These are phyloP conservation scores for Penicillium antarcticum DNA, from an alignment of 495 filamentous ascomycete species.

Conservation along the genomic window DNA sequence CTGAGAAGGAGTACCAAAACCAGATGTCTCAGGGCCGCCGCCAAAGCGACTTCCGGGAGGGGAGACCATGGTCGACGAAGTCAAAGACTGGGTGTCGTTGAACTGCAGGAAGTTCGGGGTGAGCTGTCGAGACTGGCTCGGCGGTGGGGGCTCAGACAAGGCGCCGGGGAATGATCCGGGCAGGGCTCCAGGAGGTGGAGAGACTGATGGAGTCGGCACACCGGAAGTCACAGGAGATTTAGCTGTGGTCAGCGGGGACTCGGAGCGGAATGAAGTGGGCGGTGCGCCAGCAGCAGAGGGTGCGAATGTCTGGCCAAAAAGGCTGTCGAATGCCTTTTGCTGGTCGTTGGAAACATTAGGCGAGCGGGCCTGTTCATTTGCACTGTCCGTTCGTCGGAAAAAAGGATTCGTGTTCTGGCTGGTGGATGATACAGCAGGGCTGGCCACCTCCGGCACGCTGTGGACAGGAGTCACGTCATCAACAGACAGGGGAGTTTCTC, in stretches of 20 bases:
- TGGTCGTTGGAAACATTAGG: conserved; percentile 40
- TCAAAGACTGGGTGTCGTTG: conserved; percentile 60
- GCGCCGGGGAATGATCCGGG: conserved; percentile 36
- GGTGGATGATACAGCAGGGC: conserved; percentile 68
- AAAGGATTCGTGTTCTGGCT: conserved; percentile 87
- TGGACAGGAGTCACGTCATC: conserved; percentile 40
- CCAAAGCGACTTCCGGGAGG: conserved; percentile 75
- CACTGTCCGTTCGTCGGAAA: conserved; percentile 69
- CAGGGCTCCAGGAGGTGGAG: conserved; percentile 48
- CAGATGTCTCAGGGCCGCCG: conserved; percentile 43
- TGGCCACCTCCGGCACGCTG: conserved; percentile 45
- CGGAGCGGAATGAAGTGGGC: conserved; percentile 65
- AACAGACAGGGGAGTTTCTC: conserved; percentile 41
- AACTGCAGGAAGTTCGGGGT: conserved; percentile 70
- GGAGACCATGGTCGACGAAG: conserved; percentile 75
- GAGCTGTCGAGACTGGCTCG: conserved; percentile 67
- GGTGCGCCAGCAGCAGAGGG: conserved; percentile 45
- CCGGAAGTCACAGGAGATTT: conserved; percentile 40
- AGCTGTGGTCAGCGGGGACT: conserved; percentile 40
- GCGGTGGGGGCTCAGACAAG: conserved; percentile 51
- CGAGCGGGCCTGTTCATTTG: conserved; percentile 56
- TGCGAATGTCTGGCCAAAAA: conserved; percentile 76
- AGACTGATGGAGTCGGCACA: conserved; percentile 58
- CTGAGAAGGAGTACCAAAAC: conserved; percentile 58
- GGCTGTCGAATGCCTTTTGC: conserved; percentile 79